Evolutionary conservation across 352 stramenopile genomes (phyloP).

Genomic region (Phytophthora fragariaefolia): DNA sequence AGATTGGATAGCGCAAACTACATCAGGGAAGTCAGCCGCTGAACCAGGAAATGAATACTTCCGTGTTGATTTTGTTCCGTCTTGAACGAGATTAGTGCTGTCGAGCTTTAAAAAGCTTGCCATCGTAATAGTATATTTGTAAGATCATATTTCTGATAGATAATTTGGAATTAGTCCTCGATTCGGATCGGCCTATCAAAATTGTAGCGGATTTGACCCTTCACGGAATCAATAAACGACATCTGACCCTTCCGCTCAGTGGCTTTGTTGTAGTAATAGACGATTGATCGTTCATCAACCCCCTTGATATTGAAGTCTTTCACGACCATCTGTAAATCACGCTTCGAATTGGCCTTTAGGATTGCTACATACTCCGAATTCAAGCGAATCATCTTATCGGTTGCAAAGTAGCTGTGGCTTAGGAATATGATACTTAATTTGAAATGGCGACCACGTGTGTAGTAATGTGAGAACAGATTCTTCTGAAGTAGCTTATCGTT

Average conservation of each 20-base stretch:
- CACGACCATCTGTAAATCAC: constrained; percentile 20
- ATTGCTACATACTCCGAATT: too few species aligned
- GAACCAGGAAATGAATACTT: constrained; percentile 8
- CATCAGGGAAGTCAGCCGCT: constrained; percentile 3
- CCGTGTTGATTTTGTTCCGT: constrained; percentile 11
- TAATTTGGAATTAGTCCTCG: constrained; percentile 9
- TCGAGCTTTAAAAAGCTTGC: constrained; percentile 17
- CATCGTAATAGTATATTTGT: too few species aligned
- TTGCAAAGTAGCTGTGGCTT: too few species aligned
- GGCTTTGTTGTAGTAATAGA: not conserved
- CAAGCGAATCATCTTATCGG: too few species aligned
- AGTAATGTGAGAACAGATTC: constrained; percentile 11
- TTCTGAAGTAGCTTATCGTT: constrained; percentile 25
- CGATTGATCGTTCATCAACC: not conserved
- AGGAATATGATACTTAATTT: constrained; percentile 13
- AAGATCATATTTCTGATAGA: constrained; percentile 5
- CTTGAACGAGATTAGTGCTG: constrained; percentile 18
- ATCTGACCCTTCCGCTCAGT: constrained; percentile 8
- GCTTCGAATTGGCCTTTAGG: constrained; percentile 23
- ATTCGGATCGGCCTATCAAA: constrained; percentile 8
- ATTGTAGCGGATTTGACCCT: constrained; percentile 18
- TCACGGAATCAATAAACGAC: constrained; percentile 9
- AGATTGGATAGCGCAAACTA: not conserved
- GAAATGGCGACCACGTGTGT: not conserved
- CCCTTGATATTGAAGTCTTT: constrained; percentile 23